These are phyloP conservation scores for Chlamydomonas applanata DNA, from an alignment of 139 green algal genomes.

Conservation along the genomic window DNA sequence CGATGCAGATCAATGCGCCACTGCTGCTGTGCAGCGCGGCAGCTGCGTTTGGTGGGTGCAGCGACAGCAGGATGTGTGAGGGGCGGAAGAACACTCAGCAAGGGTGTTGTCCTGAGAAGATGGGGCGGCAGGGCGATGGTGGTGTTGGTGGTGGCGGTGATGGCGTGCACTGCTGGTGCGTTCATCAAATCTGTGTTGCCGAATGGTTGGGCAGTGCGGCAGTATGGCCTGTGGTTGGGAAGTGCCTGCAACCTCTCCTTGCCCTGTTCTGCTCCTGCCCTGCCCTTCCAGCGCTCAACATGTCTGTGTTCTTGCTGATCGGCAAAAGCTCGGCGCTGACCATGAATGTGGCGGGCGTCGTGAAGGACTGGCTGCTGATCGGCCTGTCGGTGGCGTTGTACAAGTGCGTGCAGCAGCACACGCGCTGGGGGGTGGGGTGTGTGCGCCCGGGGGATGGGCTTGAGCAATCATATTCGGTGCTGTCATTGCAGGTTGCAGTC, in stretches of 20 bases:
- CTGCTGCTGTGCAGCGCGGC: constrained; percentile 35
- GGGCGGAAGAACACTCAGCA: too few relatives aligned
- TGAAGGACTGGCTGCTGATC: constrained; percentile 59
- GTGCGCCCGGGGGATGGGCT: too few relatives aligned
- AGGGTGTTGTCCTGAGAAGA: too few relatives aligned
- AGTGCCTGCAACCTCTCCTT: too few relatives aligned
- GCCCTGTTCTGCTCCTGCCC: neutral
- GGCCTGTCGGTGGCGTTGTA: constrained; percentile 21
- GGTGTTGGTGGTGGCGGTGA: neutral
- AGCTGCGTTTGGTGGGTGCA: constrained; percentile 40
- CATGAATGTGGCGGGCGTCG: constrained; percentile 59
- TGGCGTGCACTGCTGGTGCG: too few relatives aligned
- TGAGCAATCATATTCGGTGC: neutral
- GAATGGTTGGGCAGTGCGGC: too few relatives aligned
- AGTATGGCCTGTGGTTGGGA: too few relatives aligned
- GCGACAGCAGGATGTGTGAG: too few relatives aligned
- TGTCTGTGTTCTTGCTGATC: constrained; percentile 86
- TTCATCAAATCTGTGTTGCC: constrained; percentile 4
- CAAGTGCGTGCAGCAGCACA: constrained; percentile 10
- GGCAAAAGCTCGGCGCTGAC: constrained; percentile 74
- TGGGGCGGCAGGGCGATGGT: too few relatives aligned
- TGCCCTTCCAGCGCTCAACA: constrained; percentile 69
- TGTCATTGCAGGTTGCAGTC: neutral
- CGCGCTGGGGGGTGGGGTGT: constrained; percentile 10
- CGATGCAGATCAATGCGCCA: neutral